A percentile compares a stretch with the other conserved stretches of the same genome.
Conservation (phyloP, 768 basidiomycete species). For the Leccinum imitatum region DNA sequence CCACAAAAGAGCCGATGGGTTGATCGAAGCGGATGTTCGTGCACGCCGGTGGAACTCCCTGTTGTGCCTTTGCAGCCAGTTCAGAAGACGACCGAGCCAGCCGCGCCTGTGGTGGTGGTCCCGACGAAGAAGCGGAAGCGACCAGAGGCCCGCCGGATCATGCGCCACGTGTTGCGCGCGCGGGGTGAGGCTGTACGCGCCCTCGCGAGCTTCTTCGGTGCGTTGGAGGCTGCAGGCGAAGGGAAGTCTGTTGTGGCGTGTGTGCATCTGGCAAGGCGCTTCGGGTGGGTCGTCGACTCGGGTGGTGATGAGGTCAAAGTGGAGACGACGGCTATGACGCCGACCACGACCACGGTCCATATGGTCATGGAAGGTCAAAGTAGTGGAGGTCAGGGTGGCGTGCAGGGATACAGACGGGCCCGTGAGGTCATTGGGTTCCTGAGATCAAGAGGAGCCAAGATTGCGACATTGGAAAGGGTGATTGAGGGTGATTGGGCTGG, state of each 20-base stretch:
- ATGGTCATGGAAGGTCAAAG: constrained; percentile 2
- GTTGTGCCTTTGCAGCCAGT: background rate
- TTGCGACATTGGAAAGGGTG: constrained; percentile 47
- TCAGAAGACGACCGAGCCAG: constrained; percentile 35
- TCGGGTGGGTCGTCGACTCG: constrained; percentile 33
- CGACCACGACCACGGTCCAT: constrained; percentile 22
- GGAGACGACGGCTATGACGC: constrained; percentile 21
- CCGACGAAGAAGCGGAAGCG: constrained; percentile 32
- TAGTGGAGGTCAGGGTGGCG: constrained; percentile 4
- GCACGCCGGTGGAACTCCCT: constrained; percentile 21
- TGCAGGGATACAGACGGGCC: constrained; percentile 60
- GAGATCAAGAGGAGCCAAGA: constrained; percentile 67
- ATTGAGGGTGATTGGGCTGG: constrained; percentile 68
- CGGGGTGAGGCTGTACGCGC: constrained; percentile 81
- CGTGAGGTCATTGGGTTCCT: constrained; percentile 74
- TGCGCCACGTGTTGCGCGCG: constrained; percentile 85
- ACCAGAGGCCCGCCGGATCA: constrained; percentile 78
- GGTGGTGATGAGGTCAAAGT: constrained; percentile 30
- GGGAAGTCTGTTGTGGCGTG: constrained; percentile 47
- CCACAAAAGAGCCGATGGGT: constrained; percentile 77
- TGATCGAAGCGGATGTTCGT: constrained; percentile 44
- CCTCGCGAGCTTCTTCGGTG: constrained; percentile 69
- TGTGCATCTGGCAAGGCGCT: constrained; percentile 46
- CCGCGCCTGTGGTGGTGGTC: constrained; percentile 14
- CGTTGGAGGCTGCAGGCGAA: constrained; percentile 52